Evolutionary conservation across 2,329 filamentous ascomycete species (phyloP), one percentile per base, ranked within the genome.

Genomic region (Penicillium corylophilum): DNA sequence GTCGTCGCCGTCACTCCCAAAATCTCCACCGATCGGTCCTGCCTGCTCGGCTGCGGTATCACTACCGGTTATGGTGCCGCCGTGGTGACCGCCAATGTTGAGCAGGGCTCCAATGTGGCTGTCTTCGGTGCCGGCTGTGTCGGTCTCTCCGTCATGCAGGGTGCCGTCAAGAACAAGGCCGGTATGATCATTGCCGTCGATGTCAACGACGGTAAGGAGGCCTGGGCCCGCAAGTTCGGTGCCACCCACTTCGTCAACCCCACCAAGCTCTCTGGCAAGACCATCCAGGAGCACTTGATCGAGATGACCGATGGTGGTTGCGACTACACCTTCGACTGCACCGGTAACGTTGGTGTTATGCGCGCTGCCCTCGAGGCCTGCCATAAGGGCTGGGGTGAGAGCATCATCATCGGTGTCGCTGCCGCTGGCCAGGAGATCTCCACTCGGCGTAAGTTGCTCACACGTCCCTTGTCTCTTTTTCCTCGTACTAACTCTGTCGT

Each of bases 321-420:
- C 72, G 94, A 99, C 79, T 97, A 96, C 80, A 99, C 94, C 44
- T 99, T 99, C 71, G 94, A 99, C 79, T 97, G 94, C 82, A 99
- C 94, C 6, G 94, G 94, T 54, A 97, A 97, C 69, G 92, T 97
- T 47, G 84, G 86, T 63, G 94, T 99, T 50, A 99, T 96, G 94
- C 84, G 94, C 58, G 88, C 90, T 47, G 94, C 94, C 36, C 85
- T 99, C 54, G 93, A 99, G 79, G 92, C 94, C 44, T 97, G 92
- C 80, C 94, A 99, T 82, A 99, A 99, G 84, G 94, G 94, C 44
- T 99, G 94, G 94, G 94, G 94, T 67, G 85, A 96, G 82, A 95
- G 89, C 71, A 96, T 99, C 74, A 85, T 99, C 73, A 99, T 99
- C 67, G 94, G 94, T 74, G 94, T 99, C 59, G 93, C 93, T 55